phyloP scores from a whole-genome alignment of 2,329 filamentous ascomycete species.

The Trichoderma sp. region DNA sequence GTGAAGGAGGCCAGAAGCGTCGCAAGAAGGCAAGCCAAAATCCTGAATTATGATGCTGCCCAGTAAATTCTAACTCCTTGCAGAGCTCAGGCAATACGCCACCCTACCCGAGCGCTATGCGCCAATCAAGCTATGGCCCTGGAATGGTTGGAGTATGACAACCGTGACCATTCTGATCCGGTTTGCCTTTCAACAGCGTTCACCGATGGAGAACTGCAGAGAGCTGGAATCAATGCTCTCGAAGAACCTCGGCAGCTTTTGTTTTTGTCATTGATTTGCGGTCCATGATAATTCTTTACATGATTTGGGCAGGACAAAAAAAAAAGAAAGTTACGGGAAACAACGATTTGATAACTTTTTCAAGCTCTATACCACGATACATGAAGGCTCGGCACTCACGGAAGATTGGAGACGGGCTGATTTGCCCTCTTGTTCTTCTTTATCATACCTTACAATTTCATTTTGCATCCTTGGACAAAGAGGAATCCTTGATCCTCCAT shows the following conservation, averaged over 20 bases:
- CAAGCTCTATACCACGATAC: constrained; percentile 36
- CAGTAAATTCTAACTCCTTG: constrained; percentile 31
- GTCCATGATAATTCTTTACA: constrained; percentile 27
- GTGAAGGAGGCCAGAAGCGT: constrained; percentile 65
- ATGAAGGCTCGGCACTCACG: constrained; percentile 27
- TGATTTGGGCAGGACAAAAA: constrained; percentile 25
- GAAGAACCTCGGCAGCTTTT: not conserved
- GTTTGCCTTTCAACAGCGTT: not conserved
- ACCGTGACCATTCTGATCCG: not conserved
- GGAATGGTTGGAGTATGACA: constrained; percentile 60
- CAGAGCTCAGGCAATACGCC: constrained; percentile 52
- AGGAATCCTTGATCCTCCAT: constrained; percentile 1
- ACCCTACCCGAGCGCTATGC: constrained; percentile 46
- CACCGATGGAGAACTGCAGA: not conserved
- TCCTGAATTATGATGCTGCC: constrained; percentile 11
- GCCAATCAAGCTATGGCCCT: constrained; percentile 58
- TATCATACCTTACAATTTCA: not conserved
- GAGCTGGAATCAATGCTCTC: constrained; percentile 19
- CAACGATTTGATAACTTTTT: constrained; percentile 34
- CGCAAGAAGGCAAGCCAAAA: constrained; percentile 60
- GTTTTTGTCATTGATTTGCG: constrained; percentile 22
- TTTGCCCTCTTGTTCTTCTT: constrained; percentile 7
- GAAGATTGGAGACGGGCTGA: constrained; percentile 8
- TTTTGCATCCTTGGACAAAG: constrained; percentile 25
- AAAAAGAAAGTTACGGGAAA: constrained; percentile 12